phyloP scores from a whole-genome alignment of 1,284 basidiomycete species.

The Boletus smithii region DNA sequence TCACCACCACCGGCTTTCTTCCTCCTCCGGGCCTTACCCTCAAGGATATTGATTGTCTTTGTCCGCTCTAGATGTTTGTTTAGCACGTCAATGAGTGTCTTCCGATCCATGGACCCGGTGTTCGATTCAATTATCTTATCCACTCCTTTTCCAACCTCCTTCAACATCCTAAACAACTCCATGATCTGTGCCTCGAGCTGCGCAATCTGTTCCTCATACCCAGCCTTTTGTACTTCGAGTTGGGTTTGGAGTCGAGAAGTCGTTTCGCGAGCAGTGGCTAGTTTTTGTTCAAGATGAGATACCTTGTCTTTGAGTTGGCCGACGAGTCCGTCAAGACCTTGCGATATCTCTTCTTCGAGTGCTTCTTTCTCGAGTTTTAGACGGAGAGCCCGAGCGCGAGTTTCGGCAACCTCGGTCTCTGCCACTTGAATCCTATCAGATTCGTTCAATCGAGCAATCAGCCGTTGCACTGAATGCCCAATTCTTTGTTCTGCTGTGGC shows the following conservation, averaged over 20 bases:
- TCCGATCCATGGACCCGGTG: constrained; percentile 69
- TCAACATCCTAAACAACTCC: constrained; percentile 91
- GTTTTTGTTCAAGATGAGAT: constrained; percentile 74
- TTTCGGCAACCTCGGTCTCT: constrained; percentile 75
- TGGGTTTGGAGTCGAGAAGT: constrained; percentile 74
- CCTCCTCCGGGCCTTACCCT: constrained; percentile 57
- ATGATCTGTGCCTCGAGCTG: constrained; percentile 91
- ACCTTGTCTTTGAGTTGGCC: constrained; percentile 78
- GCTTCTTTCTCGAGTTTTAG: constrained; percentile 71
- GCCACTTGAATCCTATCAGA: constrained; percentile 79
- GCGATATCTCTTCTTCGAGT: constrained; percentile 77
- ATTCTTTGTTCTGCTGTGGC: constrained; percentile 82
- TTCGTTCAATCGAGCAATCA: constrained; percentile 90
- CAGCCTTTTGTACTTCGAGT: constrained; percentile 75
- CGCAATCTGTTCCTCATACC: constrained; percentile 84
- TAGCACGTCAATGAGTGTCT: constrained; percentile 75
- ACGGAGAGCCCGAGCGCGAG: constrained; percentile 60
- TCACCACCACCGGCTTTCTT: constrained; percentile 34
- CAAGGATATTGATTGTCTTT: constrained; percentile 83
- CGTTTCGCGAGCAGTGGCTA: constrained; percentile 76
- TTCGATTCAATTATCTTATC: constrained; percentile 66
- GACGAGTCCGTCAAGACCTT: constrained; percentile 81
- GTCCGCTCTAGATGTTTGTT: constrained; percentile 82
- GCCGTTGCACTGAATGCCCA: constrained; percentile 85
- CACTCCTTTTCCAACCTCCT: constrained; percentile 75